Percentiles rank a stretch among this genome's conserved stretches.
Conservation (phyloP, 495 filamentous ascomycete genomes). For the Penicillium coprophilum region DNA sequence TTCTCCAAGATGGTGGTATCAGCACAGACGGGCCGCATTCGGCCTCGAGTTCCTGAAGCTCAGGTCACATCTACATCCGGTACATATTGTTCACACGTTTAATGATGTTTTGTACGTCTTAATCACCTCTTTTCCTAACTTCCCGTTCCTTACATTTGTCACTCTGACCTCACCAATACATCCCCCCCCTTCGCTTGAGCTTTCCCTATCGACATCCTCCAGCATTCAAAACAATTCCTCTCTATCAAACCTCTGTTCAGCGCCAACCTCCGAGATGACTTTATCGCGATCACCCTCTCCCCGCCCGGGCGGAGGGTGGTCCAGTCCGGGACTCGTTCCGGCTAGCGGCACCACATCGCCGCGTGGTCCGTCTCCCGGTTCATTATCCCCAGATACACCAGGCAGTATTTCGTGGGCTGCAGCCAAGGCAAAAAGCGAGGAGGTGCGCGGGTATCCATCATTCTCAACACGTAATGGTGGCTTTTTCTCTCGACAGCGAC, state of each 20-base stretch:
- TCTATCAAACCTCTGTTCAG: not conserved
- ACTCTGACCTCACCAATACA: slow-evolving; percentile 21
- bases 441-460: slow-evolving; percentile 73
- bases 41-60: not conserved
- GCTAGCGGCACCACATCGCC: slow-evolving; percentile 70
- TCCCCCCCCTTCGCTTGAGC: slow-evolving; percentile 9
- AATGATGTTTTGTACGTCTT: not conserved
- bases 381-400: slow-evolving; percentile 42
- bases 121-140: slow-evolving; percentile 5
- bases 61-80: not conserved
- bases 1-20: not conserved
- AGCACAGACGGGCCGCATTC: slow-evolving; percentile 3
- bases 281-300: slow-evolving; percentile 83
- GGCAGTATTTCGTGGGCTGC: slow-evolving; percentile 70
- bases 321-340: slow-evolving; percentile 75
- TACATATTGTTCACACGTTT: not conserved
- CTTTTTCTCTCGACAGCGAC: slow-evolving; percentile 78
- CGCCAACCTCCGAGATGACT: slow-evolving; percentile 59
- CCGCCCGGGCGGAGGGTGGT: slow-evolving; percentile 78
- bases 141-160: slow-evolving; percentile 2
- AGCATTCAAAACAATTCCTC: not conserved
- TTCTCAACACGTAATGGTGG: slow-evolving; percentile 77
- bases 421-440: slow-evolving; percentile 74
- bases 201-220: not conserved
- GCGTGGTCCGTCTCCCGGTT: slow-evolving; percentile 43